Base-by-base conservation (phyloP, 768 basidiomycete species). In the Xanthoconium purpureum region DNA sequence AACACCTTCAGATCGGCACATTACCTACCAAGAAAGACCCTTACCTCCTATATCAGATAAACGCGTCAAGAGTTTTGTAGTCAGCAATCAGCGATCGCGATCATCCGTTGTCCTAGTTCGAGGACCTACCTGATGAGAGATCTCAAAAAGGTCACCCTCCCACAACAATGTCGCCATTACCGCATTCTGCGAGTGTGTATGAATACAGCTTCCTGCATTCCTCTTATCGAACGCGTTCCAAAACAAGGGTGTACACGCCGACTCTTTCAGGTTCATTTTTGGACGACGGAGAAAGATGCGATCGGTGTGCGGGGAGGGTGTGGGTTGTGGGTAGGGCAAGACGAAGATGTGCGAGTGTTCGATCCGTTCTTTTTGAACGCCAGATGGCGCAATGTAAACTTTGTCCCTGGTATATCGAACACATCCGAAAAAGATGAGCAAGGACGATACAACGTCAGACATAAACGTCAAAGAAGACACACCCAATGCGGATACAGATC, bases 301-400 rank as follows among this genome's bases (percentile, higher is more conserved):
- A 66, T 89, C 85, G 11, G 83, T 77, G 59, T 86, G 80, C 2
- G 83, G 85, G 37, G 84, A 80, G 2, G 83, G 77, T 2, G 28
- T 36, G 1, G 78, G 69, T 66, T 87, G 87, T 0, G 88, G 88
- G 65, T 83, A 94, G 0, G 91, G 88, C 29, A 94, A 77, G 7
- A 94, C 92, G 61, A 94, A 95, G 48, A 95, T 92, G 70, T 95
- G 86, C n/a, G 74, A 75, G 0, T 91, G 84, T 59, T 82, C 74
- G 60, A 94, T 94, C 14, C 91, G 82, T 61, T 94, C 93, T 65
- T 95, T 95, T 69, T 95, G 93, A 3, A 94, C 92, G 3, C 91
- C 91, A 1, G 90, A 92, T 0, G 92, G 91, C 8, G 91, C 90
- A 61, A 94, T 88, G 74, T 84, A 94, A 18, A 92, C 90, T 58